phyloP scores from a whole-genome alignment of 768 basidiomycete genomes.

The Boletus eberwhitei region DNA sequence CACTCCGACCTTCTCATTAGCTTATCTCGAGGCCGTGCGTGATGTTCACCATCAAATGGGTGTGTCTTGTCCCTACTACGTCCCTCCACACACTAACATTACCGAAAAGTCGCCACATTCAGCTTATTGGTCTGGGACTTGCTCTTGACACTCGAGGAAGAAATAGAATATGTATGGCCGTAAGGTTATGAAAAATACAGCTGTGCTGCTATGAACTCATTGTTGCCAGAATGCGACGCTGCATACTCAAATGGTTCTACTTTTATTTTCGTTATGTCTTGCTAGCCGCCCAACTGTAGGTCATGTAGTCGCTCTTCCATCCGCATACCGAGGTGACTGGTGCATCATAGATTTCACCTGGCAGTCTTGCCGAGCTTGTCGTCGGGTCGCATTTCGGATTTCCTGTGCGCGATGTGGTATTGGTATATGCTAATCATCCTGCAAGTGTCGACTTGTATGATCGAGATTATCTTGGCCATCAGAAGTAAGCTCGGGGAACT shows the following conservation, averaged over 20 bases:
- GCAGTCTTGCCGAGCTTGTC: slow-evolving; percentile 5
- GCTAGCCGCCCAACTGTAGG: slow-evolving; percentile 12
- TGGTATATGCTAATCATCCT: not conserved
- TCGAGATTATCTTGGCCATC: slow-evolving; percentile 23
- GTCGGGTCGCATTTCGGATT: slow-evolving; percentile 6
- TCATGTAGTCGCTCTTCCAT: not conserved
- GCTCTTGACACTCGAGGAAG: slow-evolving; percentile 22
- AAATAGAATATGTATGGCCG: slow-evolving; percentile 32
- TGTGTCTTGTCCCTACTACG: not conserved
- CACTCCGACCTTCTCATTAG: slow-evolving; percentile 2
- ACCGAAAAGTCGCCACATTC: slow-evolving; percentile 23
- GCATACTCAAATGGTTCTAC: slow-evolving; percentile 13
- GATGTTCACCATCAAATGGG: slow-evolving; percentile 9
- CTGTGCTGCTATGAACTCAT: not conserved
- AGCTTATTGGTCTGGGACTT: slow-evolving; percentile 29
- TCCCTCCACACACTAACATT: not conserved
- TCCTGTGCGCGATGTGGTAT: slow-evolving; percentile 14
- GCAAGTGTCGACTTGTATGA: slow-evolving; percentile 11
- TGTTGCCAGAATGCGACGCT: slow-evolving; percentile 8
- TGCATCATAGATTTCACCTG: slow-evolving; percentile 7
- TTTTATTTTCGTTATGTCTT: slow-evolving; percentile 19
- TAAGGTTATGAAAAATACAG: slow-evolving; percentile 6
- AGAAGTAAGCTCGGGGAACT: slow-evolving; percentile 20
- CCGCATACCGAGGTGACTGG: not conserved
- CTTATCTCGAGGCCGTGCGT: slow-evolving; percentile 4